These are phyloP conservation scores for Rhynchospora tenuis DNA, from an alignment of 176 grass and related monocot species.

Conservation along the genomic window DNA sequence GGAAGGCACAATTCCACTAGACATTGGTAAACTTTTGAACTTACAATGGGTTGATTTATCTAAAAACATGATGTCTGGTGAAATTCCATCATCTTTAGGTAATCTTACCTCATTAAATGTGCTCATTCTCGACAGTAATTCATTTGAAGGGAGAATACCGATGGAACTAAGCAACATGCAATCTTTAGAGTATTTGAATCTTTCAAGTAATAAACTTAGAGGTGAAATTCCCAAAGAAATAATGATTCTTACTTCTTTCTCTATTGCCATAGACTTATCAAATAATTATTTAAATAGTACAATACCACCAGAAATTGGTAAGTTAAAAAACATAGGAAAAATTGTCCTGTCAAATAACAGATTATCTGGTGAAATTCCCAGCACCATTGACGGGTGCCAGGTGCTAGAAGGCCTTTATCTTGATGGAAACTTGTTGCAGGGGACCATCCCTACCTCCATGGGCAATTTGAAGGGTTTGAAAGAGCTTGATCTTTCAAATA, in stretches of 20 bases:
- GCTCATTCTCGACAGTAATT: neutral
- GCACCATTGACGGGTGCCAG: slow-evolving; percentile 18
- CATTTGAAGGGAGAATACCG: slow-evolving; percentile 6
- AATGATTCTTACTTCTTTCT: neutral
- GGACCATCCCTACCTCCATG: slow-evolving; percentile 2
- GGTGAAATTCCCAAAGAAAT: slow-evolving; percentile 19
- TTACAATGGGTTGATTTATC: neutral
- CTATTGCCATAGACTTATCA: slow-evolving; percentile 2
- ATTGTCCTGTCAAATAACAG: slow-evolving; percentile 12
- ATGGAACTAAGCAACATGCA: neutral
- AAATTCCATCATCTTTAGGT: slow-evolving; percentile 1
- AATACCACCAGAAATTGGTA: slow-evolving; percentile 23
- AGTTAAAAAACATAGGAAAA: neutral
- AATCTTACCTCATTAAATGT: slow-evolving; percentile 13
- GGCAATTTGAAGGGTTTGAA: slow-evolving; percentile 7
- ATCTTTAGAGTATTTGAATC: neutral
- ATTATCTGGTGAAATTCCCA: slow-evolving; percentile 15
- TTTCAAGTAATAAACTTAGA: neutral
- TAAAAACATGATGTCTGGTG: slow-evolving; percentile 25
- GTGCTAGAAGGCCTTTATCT: neutral
- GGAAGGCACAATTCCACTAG: slow-evolving; percentile 11
- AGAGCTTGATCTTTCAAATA: slow-evolving; percentile 20
- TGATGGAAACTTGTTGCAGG: slow-evolving; percentile 19
- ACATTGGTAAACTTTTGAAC: slow-evolving; percentile 3
- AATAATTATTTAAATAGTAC: slow-evolving; percentile 14